These are phyloP conservation scores for Mycena sanguinolenta DNA, from an alignment of 768 basidiomycete species.

Conservation along the genomic window DNA sequence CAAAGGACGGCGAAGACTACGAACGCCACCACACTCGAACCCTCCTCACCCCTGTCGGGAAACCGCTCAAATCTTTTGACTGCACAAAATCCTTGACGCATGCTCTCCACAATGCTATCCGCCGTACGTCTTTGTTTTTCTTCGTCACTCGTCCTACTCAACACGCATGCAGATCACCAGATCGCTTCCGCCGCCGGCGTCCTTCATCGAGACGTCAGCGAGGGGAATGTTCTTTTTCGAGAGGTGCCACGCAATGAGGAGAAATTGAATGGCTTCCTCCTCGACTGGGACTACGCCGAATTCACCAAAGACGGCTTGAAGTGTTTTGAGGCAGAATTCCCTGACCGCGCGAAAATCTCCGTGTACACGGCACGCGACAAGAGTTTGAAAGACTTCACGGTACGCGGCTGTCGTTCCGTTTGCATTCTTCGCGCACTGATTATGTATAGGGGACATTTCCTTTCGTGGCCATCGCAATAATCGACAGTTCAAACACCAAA, in stretches of 20 bases:
- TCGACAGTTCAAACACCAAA: not conserved
- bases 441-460: not conserved
- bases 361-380: constrained; percentile 4
- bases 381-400: constrained; percentile 25
- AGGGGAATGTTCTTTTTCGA: constrained; percentile 24
- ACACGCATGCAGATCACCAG: constrained; percentile 1
- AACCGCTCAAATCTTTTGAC: not conserved
- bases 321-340: not conserved
- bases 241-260: not conserved
- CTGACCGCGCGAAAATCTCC: not conserved
- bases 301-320: constrained; percentile 16
- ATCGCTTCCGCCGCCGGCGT: constrained; percentile 22
- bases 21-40: constrained; percentile 19
- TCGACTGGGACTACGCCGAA: constrained; percentile 30
- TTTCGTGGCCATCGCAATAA: constrained; percentile 17
- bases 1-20: no score
- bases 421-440: not conserved
- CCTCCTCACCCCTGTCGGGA: constrained; percentile 18
- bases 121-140: not conserved
- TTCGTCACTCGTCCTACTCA: not conserved
- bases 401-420: not conserved
- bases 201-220: constrained; percentile 27
- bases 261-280: constrained; percentile 11
- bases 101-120: constrained; percentile 5
- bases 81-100: not conserved